These are phyloP conservation scores for Cladophialophora immunda DNA, from an alignment of 2,329 filamentous ascomycete species.

Conservation along the genomic window DNA sequence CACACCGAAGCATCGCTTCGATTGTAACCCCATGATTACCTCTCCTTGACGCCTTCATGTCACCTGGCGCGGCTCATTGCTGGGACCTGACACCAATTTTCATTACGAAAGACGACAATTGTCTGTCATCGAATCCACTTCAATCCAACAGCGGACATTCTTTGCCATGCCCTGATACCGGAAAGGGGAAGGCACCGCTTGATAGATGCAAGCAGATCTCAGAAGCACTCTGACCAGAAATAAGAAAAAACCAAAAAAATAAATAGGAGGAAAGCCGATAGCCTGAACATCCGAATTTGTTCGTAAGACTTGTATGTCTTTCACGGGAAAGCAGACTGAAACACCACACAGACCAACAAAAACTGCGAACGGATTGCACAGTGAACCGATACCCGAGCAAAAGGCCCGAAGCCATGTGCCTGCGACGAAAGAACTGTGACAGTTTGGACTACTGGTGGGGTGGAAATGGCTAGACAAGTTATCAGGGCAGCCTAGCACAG, in stretches of 20 bases:
- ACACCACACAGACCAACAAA: neutral
- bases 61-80: conserved; percentile 9
- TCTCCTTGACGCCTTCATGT: conserved; percentile 14
- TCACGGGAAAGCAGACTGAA: neutral
- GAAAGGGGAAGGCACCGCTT: neutral
- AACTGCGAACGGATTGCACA: neutral
- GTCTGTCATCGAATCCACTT: conserved; percentile 10
- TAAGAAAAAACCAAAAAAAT: conserved; percentile 38
- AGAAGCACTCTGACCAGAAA: conserved; percentile 4
- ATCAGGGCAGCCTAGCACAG: neutral
- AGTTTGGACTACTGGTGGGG: neutral
- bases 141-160: neutral
- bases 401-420: neutral
- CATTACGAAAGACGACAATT: conserved; percentile 3
- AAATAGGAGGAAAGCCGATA: conserved; percentile 38
- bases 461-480: conserved; percentile 2
- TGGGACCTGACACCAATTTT: conserved; percentile 8
- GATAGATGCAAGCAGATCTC: conserved; percentile 24
- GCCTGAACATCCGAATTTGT: conserved; percentile 7
- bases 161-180: neutral
- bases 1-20: neutral
- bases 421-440: neutral
- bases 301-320: neutral
- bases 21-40: neutral
- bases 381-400: neutral